Evolutionary conservation across 352 stramenopile genomes (phyloP).

Genomic region (Globisporangium nodosum): DNA sequence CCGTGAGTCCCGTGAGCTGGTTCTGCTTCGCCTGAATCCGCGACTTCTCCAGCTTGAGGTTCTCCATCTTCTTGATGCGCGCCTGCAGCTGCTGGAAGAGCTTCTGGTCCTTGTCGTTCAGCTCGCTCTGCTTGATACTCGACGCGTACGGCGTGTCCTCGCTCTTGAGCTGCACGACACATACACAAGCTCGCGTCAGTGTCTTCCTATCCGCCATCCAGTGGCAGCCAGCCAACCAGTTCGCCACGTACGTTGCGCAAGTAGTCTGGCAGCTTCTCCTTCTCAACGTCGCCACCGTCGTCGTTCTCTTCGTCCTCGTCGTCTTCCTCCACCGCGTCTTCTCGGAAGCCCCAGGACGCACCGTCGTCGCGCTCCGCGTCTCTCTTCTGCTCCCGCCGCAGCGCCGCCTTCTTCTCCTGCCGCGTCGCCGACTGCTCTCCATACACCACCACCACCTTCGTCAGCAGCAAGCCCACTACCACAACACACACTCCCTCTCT

Average conservation of each 20-base stretch:
- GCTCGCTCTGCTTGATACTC: slow-evolving; percentile 30
- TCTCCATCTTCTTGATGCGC: slow-evolving; percentile 81
- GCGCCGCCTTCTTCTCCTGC: slow-evolving; percentile 13
- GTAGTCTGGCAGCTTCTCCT: slow-evolving; percentile 60
- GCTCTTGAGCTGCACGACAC: slow-evolving; percentile 35
- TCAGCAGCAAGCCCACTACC: no score
- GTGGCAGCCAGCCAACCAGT: not conserved
- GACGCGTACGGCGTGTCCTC: slow-evolving; percentile 48
- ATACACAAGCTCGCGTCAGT: not conserved
- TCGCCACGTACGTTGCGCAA: slow-evolving; percentile 47
- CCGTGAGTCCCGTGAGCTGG: slow-evolving; percentile 44
- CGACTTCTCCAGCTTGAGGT: slow-evolving; percentile 57
- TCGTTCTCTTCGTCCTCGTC: slow-evolving; percentile 39
- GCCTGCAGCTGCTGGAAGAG: slow-evolving; percentile 75
- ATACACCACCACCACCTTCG: no score
- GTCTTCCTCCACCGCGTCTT: slow-evolving; percentile 70
- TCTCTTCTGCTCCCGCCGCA: slow-evolving; percentile 9
- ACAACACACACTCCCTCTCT: no score
- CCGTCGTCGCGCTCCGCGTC: slow-evolving; percentile 11
- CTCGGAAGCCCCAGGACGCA: slow-evolving; percentile 77
- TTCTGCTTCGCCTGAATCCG: slow-evolving; percentile 75
- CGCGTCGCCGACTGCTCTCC: slow-evolving; percentile 5
- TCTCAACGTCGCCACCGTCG: slow-evolving; percentile 15
- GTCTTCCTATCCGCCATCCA: no score
- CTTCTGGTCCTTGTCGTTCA: slow-evolving; percentile 69